phyloP scores from a whole-genome alignment of 306 rosid genomes.

The Acmispon strigosus region DNA sequence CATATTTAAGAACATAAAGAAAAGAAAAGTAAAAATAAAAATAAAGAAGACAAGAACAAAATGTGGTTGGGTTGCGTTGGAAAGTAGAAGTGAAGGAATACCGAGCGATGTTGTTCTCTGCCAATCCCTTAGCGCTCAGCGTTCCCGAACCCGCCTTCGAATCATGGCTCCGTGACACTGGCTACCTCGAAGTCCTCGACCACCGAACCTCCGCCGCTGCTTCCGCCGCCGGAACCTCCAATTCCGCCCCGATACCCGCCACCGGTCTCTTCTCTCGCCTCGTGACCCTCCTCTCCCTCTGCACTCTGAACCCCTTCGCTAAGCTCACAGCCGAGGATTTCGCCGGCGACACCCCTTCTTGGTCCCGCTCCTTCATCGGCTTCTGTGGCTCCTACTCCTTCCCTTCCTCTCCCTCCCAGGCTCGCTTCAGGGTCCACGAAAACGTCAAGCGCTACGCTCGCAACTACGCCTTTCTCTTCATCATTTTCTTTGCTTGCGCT shows the following conservation, averaged over 20 bases:
- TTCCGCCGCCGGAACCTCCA: slow-evolving; percentile 6
- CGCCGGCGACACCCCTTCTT: slow-evolving; percentile 61
- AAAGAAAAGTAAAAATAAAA: too few relatives aligned
- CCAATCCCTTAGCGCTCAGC: slow-evolving; percentile 91
- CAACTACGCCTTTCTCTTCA: slow-evolving; percentile 70
- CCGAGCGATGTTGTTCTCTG: slow-evolving; percentile 55
- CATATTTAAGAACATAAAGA: too few relatives aligned
- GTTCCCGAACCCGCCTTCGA: slow-evolving; percentile 89
- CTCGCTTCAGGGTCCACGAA: slow-evolving; percentile 77
- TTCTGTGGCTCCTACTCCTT: slow-evolving; percentile 58
- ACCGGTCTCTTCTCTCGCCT: slow-evolving; percentile 48
- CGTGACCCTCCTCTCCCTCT: slow-evolving; percentile 60
- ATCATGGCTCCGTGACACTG: slow-evolving; percentile 91
- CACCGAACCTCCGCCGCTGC: slow-evolving; percentile 51
- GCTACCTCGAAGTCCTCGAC: slow-evolving; percentile 86
- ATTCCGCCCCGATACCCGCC: slow-evolving; percentile 25
- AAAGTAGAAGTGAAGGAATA: too few relatives aligned
- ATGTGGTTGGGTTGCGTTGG: too few relatives aligned
- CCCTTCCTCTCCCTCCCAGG: slow-evolving; percentile 75
- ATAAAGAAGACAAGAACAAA: too few relatives aligned
- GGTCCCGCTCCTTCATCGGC: slow-evolving; percentile 67
- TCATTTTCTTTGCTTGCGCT: slow-evolving; percentile 63
- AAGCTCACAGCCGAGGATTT: slow-evolving; percentile 77
- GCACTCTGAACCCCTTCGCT: slow-evolving; percentile 69
- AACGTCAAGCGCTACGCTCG: slow-evolving; percentile 88